A percentile compares a stretch with the other conserved stretches of the same genome.
phyloP scores from a whole-genome alignment of 2,329 filamentous ascomycete species.

The Diaporthe humulicola region DNA sequence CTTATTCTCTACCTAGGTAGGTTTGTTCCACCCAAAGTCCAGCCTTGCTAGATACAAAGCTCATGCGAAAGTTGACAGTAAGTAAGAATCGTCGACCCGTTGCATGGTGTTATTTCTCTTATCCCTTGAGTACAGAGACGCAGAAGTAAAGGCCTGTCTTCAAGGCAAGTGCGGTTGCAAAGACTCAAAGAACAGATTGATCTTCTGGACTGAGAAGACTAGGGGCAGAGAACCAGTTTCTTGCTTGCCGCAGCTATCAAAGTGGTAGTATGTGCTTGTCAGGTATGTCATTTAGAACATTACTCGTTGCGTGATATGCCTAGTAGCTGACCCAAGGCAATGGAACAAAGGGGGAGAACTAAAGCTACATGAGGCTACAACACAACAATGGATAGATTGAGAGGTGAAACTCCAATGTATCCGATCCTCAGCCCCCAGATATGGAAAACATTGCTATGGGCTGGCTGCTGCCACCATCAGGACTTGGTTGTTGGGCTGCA shows the following conservation, averaged over 20 bases:
- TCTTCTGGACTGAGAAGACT: neutral
- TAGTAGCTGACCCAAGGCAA: neutral
- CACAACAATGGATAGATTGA: neutral
- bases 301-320: neutral
- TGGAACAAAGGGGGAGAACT: neutral
- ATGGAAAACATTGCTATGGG: neutral
- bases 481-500: neutral
- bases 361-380: neutral
- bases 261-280: neutral
- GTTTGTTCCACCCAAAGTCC: no score
- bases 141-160: no score
- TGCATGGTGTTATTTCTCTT: no score
- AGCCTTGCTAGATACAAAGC: no score
- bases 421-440: neutral
- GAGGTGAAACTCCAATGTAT: neutral
- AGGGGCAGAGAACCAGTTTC: neutral
- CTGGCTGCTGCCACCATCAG: neutral
- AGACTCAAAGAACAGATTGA: no score
- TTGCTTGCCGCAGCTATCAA: neutral
- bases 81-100: no score
- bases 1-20: no score
- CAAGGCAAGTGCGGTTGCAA: no score
- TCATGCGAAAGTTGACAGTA: no score
- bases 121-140: no score
- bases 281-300: neutral